Conservation (phyloP, 495 filamentous ascomycete genomes). For the Daldinia grandis region DNA sequence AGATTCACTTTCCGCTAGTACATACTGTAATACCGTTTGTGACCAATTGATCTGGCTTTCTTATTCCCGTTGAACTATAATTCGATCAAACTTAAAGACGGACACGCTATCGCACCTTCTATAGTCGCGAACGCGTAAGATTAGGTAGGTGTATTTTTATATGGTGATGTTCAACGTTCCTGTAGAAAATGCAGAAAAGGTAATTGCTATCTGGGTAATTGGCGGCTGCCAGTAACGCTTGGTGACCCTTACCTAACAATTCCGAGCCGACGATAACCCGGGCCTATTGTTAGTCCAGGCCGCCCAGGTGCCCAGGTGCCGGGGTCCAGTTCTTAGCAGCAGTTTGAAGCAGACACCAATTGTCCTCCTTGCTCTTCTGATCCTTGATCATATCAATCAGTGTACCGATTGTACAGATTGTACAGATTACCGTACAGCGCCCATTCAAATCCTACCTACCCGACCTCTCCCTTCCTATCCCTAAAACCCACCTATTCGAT, state of each 20-base stretch:
- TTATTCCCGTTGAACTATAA: background rate
- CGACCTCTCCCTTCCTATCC: slow-evolving; percentile 35
- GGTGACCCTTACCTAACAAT: slow-evolving; percentile 9
- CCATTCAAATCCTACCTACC: slow-evolving; percentile 36
- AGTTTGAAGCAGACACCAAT: slow-evolving; percentile 17
- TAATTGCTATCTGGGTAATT: background rate
- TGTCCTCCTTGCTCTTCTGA: slow-evolving; percentile 24
- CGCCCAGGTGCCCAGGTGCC: background rate
- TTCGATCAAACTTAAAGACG: background rate
- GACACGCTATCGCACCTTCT: background rate
- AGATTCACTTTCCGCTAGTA: slow-evolving; percentile 5
- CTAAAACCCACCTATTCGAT: slow-evolving; percentile 29
- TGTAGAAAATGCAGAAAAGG: background rate
- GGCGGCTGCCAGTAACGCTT: background rate
- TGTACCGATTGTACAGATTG: slow-evolving; percentile 26
- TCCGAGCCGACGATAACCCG: slow-evolving; percentile 39
- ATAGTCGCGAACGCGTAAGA: background rate
- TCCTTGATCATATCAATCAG: slow-evolving; percentile 41
- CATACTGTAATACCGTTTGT: background rate
- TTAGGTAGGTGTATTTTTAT: background rate
- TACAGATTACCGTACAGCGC: slow-evolving; percentile 33
- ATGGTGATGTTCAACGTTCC: background rate
- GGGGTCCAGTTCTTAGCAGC: slow-evolving; percentile 15
- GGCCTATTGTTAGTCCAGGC: slow-evolving; percentile 11
- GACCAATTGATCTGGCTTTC: background rate